These are phyloP conservation scores for Cicer cuneatum DNA, from an alignment of 306 rosid species.

Conservation along the genomic window DNA sequence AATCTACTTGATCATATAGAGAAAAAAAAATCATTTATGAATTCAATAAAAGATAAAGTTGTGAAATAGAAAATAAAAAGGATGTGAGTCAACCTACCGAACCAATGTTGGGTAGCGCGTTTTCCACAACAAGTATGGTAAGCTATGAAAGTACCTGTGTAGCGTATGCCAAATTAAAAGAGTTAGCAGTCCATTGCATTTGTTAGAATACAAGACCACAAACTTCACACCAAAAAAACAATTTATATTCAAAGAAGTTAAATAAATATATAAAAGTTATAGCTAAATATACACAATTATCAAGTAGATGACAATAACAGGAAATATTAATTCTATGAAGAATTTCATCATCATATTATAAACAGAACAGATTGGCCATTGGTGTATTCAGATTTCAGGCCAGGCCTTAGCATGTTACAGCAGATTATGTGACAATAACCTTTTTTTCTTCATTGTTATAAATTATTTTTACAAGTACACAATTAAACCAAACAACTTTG, in stretches of 20 bases:
- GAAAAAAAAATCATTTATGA: conserved; percentile 33
- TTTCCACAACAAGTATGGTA: conserved; percentile 89
- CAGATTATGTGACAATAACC: not conserved
- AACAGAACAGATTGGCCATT: conserved; percentile 13
- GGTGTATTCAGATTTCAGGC: not conserved
- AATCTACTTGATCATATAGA: conserved; percentile 55
- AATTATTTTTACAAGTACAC: conserved; percentile 18
- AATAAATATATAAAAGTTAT: not conserved
- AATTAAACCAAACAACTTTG: conserved; percentile 25
- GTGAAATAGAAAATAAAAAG: not conserved
- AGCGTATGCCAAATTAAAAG: conserved; percentile 34
- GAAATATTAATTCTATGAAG: not conserved
- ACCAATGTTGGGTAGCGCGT: conserved; percentile 65
- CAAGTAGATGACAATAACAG: conserved; percentile 6
- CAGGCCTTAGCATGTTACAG: not conserved
- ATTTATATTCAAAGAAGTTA: conserved; percentile 23
- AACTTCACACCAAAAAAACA: not conserved
- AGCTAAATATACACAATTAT: conserved; percentile 3
- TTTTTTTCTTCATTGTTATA: not conserved
- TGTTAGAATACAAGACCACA: conserved; percentile 13
- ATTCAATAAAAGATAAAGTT: conserved; percentile 1
- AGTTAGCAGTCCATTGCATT: conserved; percentile 31
- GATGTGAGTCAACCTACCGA: conserved; percentile 57
- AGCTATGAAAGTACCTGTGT: conserved; percentile 91
- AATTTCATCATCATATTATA: conserved; percentile 3